These are phyloP conservation scores for Pigoraptor vietnamica DNA, from an alignment of 78 protist genomes.

Conservation along the genomic window DNA sequence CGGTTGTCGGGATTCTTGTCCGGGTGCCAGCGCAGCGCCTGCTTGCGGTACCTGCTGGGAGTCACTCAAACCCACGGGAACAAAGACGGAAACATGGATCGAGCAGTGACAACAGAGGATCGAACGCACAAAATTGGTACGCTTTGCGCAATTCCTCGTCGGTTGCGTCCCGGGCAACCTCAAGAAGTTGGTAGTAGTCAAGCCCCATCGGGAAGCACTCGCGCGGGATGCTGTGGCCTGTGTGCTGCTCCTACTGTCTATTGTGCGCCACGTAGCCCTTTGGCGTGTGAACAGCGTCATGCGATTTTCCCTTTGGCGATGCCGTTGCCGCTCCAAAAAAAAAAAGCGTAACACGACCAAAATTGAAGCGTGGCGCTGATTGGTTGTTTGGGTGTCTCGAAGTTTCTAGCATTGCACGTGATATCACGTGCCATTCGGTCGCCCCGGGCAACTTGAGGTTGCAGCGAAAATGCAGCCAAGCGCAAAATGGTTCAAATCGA, in stretches of 20 bases:
- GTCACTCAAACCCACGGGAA: background rate
- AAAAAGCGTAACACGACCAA: too few relatives aligned
- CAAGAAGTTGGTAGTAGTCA: background rate
- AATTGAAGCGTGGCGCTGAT: too few relatives aligned
- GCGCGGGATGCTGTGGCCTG: too few relatives aligned
- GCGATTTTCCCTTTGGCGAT: too few relatives aligned
- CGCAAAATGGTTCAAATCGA: too few relatives aligned
- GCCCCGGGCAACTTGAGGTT: background rate
- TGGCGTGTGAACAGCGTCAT: too few relatives aligned
- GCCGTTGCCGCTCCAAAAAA: too few relatives aligned
- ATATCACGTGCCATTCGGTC: background rate
- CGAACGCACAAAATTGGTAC: too few relatives aligned
- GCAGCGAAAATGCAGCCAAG: too few relatives aligned
- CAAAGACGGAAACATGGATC: background rate
- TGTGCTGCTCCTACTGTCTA: too few relatives aligned
- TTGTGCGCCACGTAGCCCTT: too few relatives aligned
- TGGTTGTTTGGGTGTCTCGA: background rate
- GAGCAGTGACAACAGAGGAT: background rate
- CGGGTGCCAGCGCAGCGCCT: background rate
- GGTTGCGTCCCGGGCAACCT: background rate
- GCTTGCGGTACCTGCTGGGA: background rate
- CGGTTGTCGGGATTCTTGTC: background rate
- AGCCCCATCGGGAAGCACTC: too few relatives aligned
- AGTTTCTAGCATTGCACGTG: background rate
- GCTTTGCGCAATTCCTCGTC: background rate